phyloP scores from a whole-genome alignment of 306 rosid species.

The Morella rubra region DNA sequence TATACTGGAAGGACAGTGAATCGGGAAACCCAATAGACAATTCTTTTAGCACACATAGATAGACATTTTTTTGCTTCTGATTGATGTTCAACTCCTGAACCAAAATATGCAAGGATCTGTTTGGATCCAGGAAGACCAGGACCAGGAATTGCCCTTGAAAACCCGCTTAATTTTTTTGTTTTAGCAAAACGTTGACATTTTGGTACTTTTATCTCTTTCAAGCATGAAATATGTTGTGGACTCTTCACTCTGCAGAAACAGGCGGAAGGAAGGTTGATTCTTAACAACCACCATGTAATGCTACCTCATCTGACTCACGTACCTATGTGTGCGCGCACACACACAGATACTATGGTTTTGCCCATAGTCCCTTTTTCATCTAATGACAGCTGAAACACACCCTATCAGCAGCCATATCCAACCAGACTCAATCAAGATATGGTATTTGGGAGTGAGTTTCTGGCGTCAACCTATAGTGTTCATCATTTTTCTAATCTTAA shows the following conservation, averaged over 20 bases:
- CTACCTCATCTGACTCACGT: too few relatives aligned
- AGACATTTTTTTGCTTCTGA: not conserved
- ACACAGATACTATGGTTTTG: too few relatives aligned
- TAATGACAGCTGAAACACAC: not conserved
- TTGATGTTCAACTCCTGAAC: not conserved
- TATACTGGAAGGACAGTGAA: not conserved
- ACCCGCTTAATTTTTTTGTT: not conserved
- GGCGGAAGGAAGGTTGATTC: too few relatives aligned
- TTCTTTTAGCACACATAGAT: not conserved
- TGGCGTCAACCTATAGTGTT: too few relatives aligned
- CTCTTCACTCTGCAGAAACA: too few relatives aligned
- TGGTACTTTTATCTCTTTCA: not conserved
- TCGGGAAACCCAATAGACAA: not conserved
- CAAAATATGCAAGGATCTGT: slow-evolving; percentile 6
- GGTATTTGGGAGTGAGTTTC: too few relatives aligned
- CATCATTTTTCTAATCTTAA: too few relatives aligned
- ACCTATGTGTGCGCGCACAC: too few relatives aligned
- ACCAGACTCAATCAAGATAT: not conserved
- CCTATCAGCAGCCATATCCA: not conserved
- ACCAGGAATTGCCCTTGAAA: not conserved
- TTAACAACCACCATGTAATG: too few relatives aligned
- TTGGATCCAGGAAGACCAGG: not conserved
- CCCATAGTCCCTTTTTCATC: too few relatives aligned
- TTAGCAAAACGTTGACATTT: not conserved
- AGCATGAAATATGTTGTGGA: not conserved